Conservation (phyloP, 2,329 filamentous ascomycete genomes). For the Colletotrichum orbiculare region DNA sequence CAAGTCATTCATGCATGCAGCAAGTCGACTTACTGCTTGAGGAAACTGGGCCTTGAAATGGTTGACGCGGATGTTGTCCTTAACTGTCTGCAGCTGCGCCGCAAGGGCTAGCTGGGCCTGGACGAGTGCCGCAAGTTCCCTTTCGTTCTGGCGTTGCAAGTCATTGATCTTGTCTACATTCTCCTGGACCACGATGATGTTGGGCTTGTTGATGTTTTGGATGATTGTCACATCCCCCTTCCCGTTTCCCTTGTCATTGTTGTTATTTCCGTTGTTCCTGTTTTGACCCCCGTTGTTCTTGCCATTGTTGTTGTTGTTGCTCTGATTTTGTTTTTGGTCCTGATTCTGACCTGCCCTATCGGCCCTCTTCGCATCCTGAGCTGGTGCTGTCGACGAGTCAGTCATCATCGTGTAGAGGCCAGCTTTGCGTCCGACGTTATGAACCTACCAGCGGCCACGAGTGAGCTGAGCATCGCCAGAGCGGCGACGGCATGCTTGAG, state of each 20-base stretch:
- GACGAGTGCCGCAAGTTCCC: conserved; percentile 50
- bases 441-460: conserved; percentile 44
- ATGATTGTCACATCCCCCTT: conserved; percentile 40
- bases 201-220: conserved; percentile 39
- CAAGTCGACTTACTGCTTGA: conserved; percentile 46
- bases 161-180: conserved; percentile 49
- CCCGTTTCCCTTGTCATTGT: conserved; percentile 8
- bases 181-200: conserved; percentile 49
- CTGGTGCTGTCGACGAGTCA: conserved; percentile 14
- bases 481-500: conserved; percentile 41
- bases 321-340: conserved; percentile 9
- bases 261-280: neutral
- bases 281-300: conserved; percentile 4
- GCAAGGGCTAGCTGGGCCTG: conserved; percentile 50
- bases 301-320: neutral
- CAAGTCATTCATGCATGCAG: neutral
- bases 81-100: conserved; percentile 51
- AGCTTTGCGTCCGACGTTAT: too few relatives aligned
- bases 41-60: conserved; percentile 50
- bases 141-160: conserved; percentile 48
- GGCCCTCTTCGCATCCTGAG: conserved; percentile 19
- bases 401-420: conserved; percentile 1
- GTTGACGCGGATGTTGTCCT: conserved; percentile 55
- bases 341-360: conserved; percentile 16
- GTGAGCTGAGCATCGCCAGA: conserved; percentile 43